A percentile compares a stretch with the other conserved stretches of the same genome.
These are phyloP conservation scores for Cicer cuneatum DNA, from an alignment of 306 rosid species.

Conservation along the genomic window DNA sequence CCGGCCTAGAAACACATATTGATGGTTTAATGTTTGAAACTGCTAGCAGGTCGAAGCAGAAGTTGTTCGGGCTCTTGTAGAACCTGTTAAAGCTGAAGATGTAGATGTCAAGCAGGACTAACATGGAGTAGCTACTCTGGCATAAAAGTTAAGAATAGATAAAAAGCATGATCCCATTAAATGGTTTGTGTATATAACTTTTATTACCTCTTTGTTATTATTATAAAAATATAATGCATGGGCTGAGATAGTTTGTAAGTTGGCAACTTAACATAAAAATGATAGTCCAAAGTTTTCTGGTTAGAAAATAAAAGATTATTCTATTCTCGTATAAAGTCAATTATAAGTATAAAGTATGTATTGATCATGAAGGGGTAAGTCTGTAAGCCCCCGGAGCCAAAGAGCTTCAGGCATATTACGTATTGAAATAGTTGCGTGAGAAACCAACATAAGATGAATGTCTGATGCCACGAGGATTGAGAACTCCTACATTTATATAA, in stretches of 20 bases:
- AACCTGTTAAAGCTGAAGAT: constrained; percentile 42
- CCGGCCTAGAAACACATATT: constrained; percentile 2
- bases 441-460: too few relatives aligned
- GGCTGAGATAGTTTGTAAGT: constrained; percentile 1
- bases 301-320: background rate
- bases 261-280: background rate
- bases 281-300: constrained; percentile 2
- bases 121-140: constrained; percentile 4
- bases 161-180: background rate
- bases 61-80: constrained; percentile 46
- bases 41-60: constrained; percentile 56
- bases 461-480: too few relatives aligned
- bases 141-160: background rate
- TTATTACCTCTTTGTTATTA: background rate
- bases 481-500: too few relatives aligned
- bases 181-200: background rate
- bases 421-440: too few relatives aligned
- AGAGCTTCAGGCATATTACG: too few relatives aligned
- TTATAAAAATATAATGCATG: background rate
- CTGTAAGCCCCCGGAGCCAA: background rate
- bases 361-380: background rate
- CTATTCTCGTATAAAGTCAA: background rate
- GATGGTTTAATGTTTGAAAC: constrained; percentile 18
- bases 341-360: background rate
- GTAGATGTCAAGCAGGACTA: constrained; percentile 66